Percentiles rank a stretch among this genome's conserved stretches.
These are phyloP conservation scores for Xylaria palmicola DNA, from an alignment of 495 filamentous ascomycete species.

Conservation along the genomic window DNA sequence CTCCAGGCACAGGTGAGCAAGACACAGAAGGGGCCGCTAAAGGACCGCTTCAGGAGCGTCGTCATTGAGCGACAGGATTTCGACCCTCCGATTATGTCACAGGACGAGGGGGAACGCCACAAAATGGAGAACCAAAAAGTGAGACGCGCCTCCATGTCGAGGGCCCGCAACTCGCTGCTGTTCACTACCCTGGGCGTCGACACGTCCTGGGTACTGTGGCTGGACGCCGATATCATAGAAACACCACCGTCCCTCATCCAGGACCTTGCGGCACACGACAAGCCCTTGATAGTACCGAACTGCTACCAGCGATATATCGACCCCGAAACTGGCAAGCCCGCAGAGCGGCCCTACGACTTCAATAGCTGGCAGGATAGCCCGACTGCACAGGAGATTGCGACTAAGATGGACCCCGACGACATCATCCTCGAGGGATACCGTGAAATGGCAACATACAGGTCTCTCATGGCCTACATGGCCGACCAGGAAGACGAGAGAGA, in stretches of 20 bases:
- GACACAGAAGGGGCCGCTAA: slow-evolving; percentile 76
- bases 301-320: slow-evolving; percentile 91
- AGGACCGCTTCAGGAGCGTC: slow-evolving; percentile 83
- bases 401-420: slow-evolving; percentile 80
- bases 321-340: slow-evolving; percentile 61
- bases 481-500: slow-evolving; percentile 56
- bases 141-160: slow-evolving; percentile 85
- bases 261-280: slow-evolving; percentile 83
- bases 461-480: slow-evolving; percentile 85
- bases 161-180: slow-evolving; percentile 87
- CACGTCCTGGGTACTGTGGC: slow-evolving; percentile 95
- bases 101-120: slow-evolving; percentile 85
- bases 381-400: slow-evolving; percentile 68
- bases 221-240: slow-evolving; percentile 91
- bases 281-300: slow-evolving; percentile 88
- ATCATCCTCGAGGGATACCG: slow-evolving; percentile 91
- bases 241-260: slow-evolving; percentile 84
- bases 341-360: slow-evolving; percentile 88
- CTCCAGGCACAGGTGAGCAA: slow-evolving; percentile 81
- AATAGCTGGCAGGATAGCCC: slow-evolving; percentile 93
- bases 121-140: slow-evolving; percentile 84
- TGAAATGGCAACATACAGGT: slow-evolving; percentile 87
- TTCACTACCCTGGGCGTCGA: slow-evolving; percentile 96
- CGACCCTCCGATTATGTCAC: slow-evolving; percentile 74
- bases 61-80: slow-evolving; percentile 96